A percentile compares a stretch with the other conserved stretches of the same genome.
These are phyloP conservation scores for Schizochytrium sp. DNA, from an alignment of 108 stramenopile genomes.

Conservation along the genomic window DNA sequence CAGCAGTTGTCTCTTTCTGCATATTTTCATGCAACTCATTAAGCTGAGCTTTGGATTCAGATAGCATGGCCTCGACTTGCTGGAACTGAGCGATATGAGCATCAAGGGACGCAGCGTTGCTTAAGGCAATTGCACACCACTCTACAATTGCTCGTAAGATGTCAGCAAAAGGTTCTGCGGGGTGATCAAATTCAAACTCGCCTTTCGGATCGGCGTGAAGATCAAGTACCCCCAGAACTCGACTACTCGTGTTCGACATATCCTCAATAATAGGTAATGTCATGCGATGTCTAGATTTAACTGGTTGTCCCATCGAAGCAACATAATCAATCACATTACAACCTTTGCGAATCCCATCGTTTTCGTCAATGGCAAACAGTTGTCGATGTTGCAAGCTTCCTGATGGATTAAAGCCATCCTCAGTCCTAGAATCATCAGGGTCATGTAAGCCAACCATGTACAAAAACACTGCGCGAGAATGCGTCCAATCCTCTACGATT, in stretches of 20 bases:
- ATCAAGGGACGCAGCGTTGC: neutral
- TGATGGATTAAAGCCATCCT: too few species aligned
- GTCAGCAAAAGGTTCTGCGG: neutral
- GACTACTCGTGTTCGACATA: neutral
- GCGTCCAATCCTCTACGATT: too few species aligned
- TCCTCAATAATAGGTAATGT: neutral
- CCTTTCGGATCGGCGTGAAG: neutral
- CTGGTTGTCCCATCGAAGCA: conserved; percentile 10
- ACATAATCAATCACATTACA: neutral
- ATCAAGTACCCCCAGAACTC: neutral
- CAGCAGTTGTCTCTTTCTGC: too few species aligned
- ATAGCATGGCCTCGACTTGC: neutral
- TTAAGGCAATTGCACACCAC: neutral
- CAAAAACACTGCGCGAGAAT: too few species aligned
- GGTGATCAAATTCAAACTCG: neutral
- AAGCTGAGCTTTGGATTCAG: too few species aligned
- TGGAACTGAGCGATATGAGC: neutral
- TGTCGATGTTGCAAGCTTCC: too few species aligned
- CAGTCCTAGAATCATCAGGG: too few species aligned
- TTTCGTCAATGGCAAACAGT: neutral
- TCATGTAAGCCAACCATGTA: too few species aligned
- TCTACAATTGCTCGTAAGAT: neutral
- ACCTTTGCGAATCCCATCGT: neutral
- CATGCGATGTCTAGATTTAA: neutral
- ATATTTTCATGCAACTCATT: too few species aligned